Evolutionary conservation across 129 eudicot genomes (phyloP), one percentile per base, ranked within the genome.

Genomic region (Flaveria linearis): DNA sequence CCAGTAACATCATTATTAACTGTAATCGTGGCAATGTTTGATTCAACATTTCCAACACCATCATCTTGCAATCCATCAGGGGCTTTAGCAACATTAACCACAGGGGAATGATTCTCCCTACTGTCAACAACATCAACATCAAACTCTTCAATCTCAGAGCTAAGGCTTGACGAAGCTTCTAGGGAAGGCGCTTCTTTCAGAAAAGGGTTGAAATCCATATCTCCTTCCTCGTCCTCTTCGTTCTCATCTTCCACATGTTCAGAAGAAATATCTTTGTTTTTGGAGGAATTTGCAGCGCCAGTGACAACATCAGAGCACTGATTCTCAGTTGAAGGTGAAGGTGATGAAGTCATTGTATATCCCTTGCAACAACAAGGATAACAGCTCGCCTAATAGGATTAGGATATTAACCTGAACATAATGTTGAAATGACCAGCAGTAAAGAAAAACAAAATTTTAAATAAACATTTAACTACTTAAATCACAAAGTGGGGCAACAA

Each of bases 211-310:
- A 93, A 93, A 87, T 93, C 97, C 28, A 89, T 77, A 89, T 93
- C 98, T 66, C 85, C 98, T 33, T 93, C 98, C 82, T 93, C 98
- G 18, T 90, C 96, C 74, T 90, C 98, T 77, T 88, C 98, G 51
- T 87, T 87, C 10, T 87, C 89, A 20, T 73, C 78, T 5, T 78
- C 78, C 36, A 62, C 84, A 6, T 77, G 76, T 41, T 77, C 83
- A 16, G 22, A 74, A 51, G 73, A 22, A 53, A 60, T 25, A n/a
- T 71, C 86, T 49, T 33, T 41, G 73, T 67, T 53, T 78, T 57
- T 57, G 15, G 85, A 67, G 72, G 76, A 26, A 71, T 69, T 75
- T 56, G 73, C 88, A 64, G 64, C 78, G 71, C 55, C 80, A 39
- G 80, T 41, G 52, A 76, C 78, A 69, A 41, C 80, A 82, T 73